Evolutionary conservation across 352 stramenopile genomes (phyloP), one percentile per base, ranked within the genome.

Genomic region (Phytophthora lateralis): DNA sequence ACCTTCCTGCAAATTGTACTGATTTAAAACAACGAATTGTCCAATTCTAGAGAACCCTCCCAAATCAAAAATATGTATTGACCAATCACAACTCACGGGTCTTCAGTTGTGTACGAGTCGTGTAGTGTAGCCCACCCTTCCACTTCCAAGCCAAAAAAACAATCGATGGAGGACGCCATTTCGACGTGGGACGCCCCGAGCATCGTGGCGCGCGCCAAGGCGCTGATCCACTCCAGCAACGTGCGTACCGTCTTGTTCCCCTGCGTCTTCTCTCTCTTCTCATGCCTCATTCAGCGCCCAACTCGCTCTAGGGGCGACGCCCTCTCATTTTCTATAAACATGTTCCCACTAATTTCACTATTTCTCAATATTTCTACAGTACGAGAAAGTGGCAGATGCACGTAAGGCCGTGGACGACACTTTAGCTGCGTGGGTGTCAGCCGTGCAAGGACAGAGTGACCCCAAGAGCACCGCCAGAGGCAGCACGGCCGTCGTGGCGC

Each of bases 201-300:
- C 21, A 74, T 89, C 65, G 76, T 93, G 55, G 75, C 78, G 45
- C 63, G 56, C 7, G 84, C 81, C 34, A 91, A 88, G 53, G 78
- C 83, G 54, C 66, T 89, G 24, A 93, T 93, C 55, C 78, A 86
- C 61, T 53, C 70, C 14, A 91, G 78, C 72, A 93, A 93, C 66
- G 84, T 93, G 73, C 68, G 84, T 85, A n/a, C 29, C 18, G 2
- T 58, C 34, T 21, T 29, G 14, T 27, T 45, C 32, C 30, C 44
- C 55, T 51, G n/a, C 37, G 0, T 59, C 15, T 70, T 8, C 27
- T 48, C 17, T 52, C 2, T 46, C 38, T 43, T 18, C 20, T 4
- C 8, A 54, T 44, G 12, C 55, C 4, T 34, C 6, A n/a, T 12
- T 20, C 17, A 54, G 12, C 42, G 46, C 43, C 21, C 14, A 48